phyloP scores from a whole-genome alignment of 768 basidiomycete species.

The Lentinula guzmanii region DNA sequence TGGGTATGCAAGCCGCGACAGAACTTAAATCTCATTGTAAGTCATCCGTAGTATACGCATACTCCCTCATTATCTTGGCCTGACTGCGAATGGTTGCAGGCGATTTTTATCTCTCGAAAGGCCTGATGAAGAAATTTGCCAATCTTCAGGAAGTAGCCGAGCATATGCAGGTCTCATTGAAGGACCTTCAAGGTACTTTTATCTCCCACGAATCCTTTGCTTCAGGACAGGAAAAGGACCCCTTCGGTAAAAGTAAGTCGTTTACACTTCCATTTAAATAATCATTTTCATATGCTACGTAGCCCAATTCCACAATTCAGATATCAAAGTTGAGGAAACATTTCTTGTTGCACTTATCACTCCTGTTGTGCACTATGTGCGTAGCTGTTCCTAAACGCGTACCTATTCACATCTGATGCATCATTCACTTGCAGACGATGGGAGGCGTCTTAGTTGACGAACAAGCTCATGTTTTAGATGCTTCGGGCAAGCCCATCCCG shows the following conservation, averaged over 20 bases:
- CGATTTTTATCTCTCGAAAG: slow-evolving; percentile 20
- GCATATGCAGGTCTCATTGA: slow-evolving; percentile 11
- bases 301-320: slow-evolving; percentile 10
- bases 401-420: neutral
- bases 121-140: slow-evolving; percentile 18
- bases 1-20: slow-evolving; percentile 12
- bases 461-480: slow-evolving; percentile 15
- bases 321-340: slow-evolving; percentile 10
- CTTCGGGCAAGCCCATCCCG: slow-evolving; percentile 9
- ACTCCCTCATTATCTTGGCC: neutral
- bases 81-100: slow-evolving; percentile 8
- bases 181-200: slow-evolving; percentile 11
- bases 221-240: slow-evolving; percentile 13
- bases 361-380: slow-evolving; percentile 22
- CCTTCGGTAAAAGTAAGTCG: slow-evolving; percentile 12
- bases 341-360: slow-evolving; percentile 19
- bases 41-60: neutral
- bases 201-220: slow-evolving; percentile 8
- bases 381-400: neutral
- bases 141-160: slow-evolving; percentile 14
- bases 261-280: neutral
- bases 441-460: slow-evolving; percentile 18
- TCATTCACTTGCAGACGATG: slow-evolving; percentile 16
- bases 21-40: slow-evolving; percentile 17
- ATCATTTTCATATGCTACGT: neutral